These are phyloP conservation scores for Globisporangium nodosum DNA, from an alignment of 352 stramenopile species.

Conservation along the genomic window DNA sequence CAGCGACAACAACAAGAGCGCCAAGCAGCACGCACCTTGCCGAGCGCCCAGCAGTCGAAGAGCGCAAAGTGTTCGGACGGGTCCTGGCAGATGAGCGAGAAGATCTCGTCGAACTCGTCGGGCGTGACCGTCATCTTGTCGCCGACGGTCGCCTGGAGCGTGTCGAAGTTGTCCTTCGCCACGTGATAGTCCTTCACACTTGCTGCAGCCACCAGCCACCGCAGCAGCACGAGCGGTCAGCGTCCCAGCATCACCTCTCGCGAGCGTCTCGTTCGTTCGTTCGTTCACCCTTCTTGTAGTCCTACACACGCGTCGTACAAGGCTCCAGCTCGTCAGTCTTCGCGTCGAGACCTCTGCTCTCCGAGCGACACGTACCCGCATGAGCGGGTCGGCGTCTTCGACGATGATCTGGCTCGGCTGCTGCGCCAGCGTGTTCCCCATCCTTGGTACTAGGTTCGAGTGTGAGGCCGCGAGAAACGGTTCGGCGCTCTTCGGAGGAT, in stretches of 20 bases:
- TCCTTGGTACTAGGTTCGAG: slow-evolving; percentile 3
- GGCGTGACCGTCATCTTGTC: slow-evolving; percentile 74
- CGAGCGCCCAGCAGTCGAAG: slow-evolving; percentile 53
- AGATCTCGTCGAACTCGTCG: slow-evolving; percentile 76
- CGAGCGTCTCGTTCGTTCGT: too few relatives aligned
- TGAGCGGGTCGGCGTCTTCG: slow-evolving; percentile 37
- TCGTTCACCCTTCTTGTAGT: slow-evolving; percentile 24
- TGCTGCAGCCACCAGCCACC: slow-evolving; percentile 9
- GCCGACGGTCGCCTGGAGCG: slow-evolving; percentile 49
- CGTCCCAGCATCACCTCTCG: neutral
- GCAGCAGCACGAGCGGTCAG: neutral
- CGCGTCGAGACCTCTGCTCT: too few relatives aligned
- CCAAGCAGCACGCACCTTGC: slow-evolving; percentile 26
- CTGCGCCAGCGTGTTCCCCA: slow-evolving; percentile 41
- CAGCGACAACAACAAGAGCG: neutral
- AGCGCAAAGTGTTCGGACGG: slow-evolving; percentile 61
- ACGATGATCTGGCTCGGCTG: slow-evolving; percentile 31
- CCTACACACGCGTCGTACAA: slow-evolving; percentile 6
- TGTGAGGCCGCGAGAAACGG: neutral
- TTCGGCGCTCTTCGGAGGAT: neutral
- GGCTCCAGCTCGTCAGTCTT: too few relatives aligned
- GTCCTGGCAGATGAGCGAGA: slow-evolving; percentile 70
- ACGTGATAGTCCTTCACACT: slow-evolving; percentile 35
- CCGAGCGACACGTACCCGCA: slow-evolving; percentile 18
- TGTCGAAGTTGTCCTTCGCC: slow-evolving; percentile 59